Conservation (phyloP, 1,139 yeast species). For the Yarrowia galli region DNA sequence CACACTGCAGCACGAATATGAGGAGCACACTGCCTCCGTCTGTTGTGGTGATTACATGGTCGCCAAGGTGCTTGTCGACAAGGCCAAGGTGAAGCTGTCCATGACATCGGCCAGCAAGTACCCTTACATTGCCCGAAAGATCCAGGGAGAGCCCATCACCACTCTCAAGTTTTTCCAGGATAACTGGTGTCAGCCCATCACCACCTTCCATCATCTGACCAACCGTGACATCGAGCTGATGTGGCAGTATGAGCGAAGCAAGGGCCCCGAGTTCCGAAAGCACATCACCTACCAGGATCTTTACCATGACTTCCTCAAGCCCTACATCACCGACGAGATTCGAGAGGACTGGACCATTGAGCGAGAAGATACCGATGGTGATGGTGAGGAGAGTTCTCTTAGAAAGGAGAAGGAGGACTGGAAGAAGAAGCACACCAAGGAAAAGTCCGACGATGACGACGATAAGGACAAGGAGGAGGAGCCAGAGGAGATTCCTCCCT, state of each 20-base stretch:
- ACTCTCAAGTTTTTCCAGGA: constrained; percentile 41
- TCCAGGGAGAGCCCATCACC: constrained; percentile 28
- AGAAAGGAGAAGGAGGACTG: constrained; percentile 28
- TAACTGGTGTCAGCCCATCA: constrained; percentile 51
- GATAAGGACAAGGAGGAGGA: background rate
- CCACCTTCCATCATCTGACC: constrained; percentile 50
- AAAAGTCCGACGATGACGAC: background rate
- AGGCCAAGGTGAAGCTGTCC: constrained; percentile 31
- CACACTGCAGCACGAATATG: constrained; percentile 44
- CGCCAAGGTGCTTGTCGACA: constrained; percentile 45
- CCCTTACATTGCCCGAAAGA: constrained; percentile 40
- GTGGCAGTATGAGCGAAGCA: constrained; percentile 51
- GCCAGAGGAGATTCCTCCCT: constrained; percentile 2
- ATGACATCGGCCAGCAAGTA: constrained; percentile 42
- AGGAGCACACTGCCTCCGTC: constrained; percentile 45
- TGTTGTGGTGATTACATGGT: constrained; percentile 53
- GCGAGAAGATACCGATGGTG: constrained; percentile 33
- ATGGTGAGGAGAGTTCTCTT: constrained; percentile 21
- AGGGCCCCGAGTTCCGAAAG: constrained; percentile 45
- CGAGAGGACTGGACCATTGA: constrained; percentile 45
- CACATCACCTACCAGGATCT: constrained; percentile 48
- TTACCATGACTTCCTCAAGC: constrained; percentile 50
- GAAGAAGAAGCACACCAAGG: constrained; percentile 9
- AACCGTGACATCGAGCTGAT: constrained; percentile 50
- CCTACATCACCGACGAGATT: constrained; percentile 46